Evolutionary conservation across 495 filamentous ascomycete genomes (phyloP).

Genomic region (Daldinia loculata): DNA sequence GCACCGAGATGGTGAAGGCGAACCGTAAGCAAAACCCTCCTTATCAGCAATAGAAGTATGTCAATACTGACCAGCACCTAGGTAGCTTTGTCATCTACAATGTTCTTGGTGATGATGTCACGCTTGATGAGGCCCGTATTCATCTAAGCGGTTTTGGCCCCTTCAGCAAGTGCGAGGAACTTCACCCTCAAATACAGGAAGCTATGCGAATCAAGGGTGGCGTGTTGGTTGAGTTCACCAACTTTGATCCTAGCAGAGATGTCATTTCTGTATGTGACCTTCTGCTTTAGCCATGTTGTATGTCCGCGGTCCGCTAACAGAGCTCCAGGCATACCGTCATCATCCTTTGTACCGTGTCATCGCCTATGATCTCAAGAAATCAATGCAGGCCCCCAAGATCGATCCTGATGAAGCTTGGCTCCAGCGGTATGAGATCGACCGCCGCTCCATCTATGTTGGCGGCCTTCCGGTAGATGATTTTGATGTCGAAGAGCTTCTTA

Average conservation of each 20-base stretch:
- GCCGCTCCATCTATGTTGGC: conserved; percentile 62
- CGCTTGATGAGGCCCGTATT: conserved; percentile 52
- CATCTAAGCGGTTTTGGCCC: conserved; percentile 54
- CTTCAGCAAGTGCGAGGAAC: conserved; percentile 45
- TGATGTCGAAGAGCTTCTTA: conserved; percentile 48
- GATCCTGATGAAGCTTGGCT: conserved; percentile 48
- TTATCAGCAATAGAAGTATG: background rate
- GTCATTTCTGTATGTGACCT: conserved; percentile 50
- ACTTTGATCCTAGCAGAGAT: conserved; percentile 53
- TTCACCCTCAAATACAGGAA: conserved; percentile 39
- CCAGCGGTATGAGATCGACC: conserved; percentile 55
- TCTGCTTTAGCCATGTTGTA: background rate
- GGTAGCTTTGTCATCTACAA: conserved; percentile 62
- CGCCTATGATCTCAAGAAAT: conserved; percentile 50
- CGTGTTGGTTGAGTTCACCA: conserved; percentile 60
- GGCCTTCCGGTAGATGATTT: conserved; percentile 53
- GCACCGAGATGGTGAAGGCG: conserved; percentile 64
- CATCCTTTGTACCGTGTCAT: conserved; percentile 43
- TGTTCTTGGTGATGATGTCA: conserved; percentile 50
- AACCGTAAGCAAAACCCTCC: conserved; percentile 58
- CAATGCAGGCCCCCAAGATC: conserved; percentile 14
- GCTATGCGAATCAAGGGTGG: conserved; percentile 53
- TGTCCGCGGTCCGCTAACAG: conserved; percentile 20
- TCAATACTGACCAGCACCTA: conserved; percentile 40
- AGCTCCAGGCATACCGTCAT: conserved; percentile 41